Evolutionary conservation across 1,284 basidiomycete genomes (phyloP).

Genomic region (Apiotrichum veenhuisii): DNA sequence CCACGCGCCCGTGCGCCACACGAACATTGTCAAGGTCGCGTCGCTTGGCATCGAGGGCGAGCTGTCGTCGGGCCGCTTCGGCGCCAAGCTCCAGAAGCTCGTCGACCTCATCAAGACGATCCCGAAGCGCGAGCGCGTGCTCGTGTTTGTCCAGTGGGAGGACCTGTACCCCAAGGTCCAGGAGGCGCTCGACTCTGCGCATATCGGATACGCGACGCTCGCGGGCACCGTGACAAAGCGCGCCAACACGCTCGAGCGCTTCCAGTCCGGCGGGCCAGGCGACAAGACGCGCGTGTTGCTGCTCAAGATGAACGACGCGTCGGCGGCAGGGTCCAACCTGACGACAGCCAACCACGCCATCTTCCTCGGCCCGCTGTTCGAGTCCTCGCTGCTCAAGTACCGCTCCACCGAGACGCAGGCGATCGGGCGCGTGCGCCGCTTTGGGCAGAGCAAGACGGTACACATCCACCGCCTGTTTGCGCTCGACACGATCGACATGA

Average conservation of each 20-base stretch:
- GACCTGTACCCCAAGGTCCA: slow-evolving; percentile 87
- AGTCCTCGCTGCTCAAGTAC: slow-evolving; percentile 70
- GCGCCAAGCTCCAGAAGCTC: slow-evolving; percentile 81
- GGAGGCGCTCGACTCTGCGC: slow-evolving; percentile 69
- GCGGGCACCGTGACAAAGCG: slow-evolving; percentile 70
- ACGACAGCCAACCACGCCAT: slow-evolving; percentile 92
- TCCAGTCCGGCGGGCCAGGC: slow-evolving; percentile 72
- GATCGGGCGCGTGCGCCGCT: slow-evolving; percentile 79
- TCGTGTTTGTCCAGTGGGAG: slow-evolving; percentile 91
- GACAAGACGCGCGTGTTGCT: slow-evolving; percentile 64
- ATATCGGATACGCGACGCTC: slow-evolving; percentile 74
- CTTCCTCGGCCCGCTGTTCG: slow-evolving; percentile 88
- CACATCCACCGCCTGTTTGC: slow-evolving; percentile 77
- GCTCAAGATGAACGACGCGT: slow-evolving; percentile 88
- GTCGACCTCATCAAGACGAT: slow-evolving; percentile 77
- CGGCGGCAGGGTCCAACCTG: slow-evolving; percentile 85
- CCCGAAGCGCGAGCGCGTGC: slow-evolving; percentile 70
- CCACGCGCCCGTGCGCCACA: slow-evolving; percentile 63
- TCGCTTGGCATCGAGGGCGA: slow-evolving; percentile 79
- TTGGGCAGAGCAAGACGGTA: slow-evolving; percentile 76
- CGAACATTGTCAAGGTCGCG: slow-evolving; percentile 78
- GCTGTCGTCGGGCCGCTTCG: slow-evolving; percentile 72
- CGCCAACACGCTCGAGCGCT: slow-evolving; percentile 74
- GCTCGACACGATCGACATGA: slow-evolving; percentile 76
- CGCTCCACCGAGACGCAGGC: slow-evolving; percentile 84